phyloP scores from a whole-genome alignment of 2,329 filamentous ascomycete species.

The Cryphonectria japonica region DNA sequence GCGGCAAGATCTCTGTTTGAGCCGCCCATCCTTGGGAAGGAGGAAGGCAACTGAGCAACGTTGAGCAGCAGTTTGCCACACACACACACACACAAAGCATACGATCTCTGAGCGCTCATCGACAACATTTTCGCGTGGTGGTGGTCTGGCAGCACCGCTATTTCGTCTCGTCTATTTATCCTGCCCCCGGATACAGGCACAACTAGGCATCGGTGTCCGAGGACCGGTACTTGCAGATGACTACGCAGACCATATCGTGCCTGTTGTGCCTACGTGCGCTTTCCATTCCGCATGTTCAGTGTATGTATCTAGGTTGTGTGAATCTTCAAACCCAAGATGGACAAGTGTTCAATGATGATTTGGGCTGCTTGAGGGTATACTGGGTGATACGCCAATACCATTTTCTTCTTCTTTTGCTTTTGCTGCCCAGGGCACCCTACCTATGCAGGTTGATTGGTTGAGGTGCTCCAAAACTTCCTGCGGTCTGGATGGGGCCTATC shows the following conservation, averaged over 20 bases:
- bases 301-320: neutral
- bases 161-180: neutral
- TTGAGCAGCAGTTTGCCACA: neutral
- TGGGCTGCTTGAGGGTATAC: neutral
- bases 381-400: neutral
- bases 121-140: neutral
- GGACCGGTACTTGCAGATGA: neutral
- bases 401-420: neutral
- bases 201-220: neutral
- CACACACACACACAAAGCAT: neutral
- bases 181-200: neutral
- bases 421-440: neutral
- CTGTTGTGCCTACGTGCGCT: neutral
- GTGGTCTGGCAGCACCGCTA: neutral
- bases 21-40: neutral
- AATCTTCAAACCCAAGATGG: neutral
- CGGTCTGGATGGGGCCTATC: conserved; percentile 23
- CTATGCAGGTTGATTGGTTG: conserved; percentile 10
- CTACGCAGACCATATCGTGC: neutral
- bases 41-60: neutral
- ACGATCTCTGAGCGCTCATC: neutral
- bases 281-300: neutral
- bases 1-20: conserved; percentile 3
- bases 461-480: neutral
- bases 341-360: neutral